These are phyloP conservation scores for Helminthosporium solani DNA, from an alignment of 2,329 filamentous ascomycete genomes.

Conservation along the genomic window DNA sequence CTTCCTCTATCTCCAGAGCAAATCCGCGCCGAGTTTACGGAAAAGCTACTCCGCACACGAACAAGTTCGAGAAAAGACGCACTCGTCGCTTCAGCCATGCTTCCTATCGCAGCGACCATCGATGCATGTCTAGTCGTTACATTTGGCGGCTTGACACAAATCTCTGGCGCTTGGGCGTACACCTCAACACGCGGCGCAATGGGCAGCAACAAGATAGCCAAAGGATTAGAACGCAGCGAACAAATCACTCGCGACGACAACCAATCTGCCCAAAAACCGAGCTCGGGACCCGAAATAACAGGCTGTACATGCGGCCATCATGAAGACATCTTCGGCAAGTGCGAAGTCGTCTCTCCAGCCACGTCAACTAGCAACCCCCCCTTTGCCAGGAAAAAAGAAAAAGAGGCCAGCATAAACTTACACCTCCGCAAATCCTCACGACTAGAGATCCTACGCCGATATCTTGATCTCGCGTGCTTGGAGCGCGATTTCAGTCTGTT, in stretches of 20 bases:
- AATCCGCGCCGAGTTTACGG: constrained; percentile 46
- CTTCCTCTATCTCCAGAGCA: constrained; percentile 30
- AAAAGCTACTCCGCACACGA: constrained; percentile 45
- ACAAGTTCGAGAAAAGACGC: constrained; percentile 46
- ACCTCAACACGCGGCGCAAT: constrained; percentile 50
- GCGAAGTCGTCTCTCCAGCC: neutral
- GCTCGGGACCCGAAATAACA: neutral
- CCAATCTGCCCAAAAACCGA: neutral
- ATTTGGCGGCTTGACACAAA: constrained; percentile 40
- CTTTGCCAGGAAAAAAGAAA: neutral
- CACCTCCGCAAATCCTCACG: constrained; percentile 40
- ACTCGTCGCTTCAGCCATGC: constrained; percentile 45
- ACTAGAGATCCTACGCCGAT: constrained; percentile 41
- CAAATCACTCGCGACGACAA: neutral
- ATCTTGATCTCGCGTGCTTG: constrained; percentile 44
- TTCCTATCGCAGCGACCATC: constrained; percentile 42
- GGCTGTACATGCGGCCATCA: neutral
- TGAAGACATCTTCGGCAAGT: neutral
- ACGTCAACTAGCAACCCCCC: neutral
- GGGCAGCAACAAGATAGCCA: constrained; percentile 43
- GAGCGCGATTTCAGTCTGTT: constrained; percentile 41
- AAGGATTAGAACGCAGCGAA: constrained; percentile 29
- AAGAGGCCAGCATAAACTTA: constrained; percentile 38
- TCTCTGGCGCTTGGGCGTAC: constrained; percentile 41
- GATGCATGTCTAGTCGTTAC: constrained; percentile 40